These are phyloP conservation scores for Phyllosticta paracitricarpa DNA, from an alignment of 2,329 filamentous ascomycete species.

Conservation along the genomic window DNA sequence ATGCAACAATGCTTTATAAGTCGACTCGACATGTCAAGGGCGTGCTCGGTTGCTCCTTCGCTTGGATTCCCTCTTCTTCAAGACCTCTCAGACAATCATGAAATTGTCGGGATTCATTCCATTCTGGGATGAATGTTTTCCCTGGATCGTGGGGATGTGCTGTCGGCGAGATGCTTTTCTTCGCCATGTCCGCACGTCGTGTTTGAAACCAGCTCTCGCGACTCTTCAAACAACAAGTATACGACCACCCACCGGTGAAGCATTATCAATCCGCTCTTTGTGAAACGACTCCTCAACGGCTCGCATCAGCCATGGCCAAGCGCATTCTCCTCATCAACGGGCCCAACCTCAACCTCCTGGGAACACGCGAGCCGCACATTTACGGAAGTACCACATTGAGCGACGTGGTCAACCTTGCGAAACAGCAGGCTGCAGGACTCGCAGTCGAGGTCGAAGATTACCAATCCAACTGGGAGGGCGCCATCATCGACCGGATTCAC, in stretches of 20 bases:
- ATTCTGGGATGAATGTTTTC: not conserved
- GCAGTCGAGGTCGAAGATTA: constrained; percentile 47
- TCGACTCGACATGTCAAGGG: not conserved
- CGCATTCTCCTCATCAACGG: constrained; percentile 65
- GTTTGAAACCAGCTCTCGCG: not conserved
- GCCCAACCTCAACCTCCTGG: constrained; percentile 74
- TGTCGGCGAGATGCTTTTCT: not conserved
- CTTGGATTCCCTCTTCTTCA: not conserved
- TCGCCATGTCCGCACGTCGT: not conserved
- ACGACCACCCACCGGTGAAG: not conserved
- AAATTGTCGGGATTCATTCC: not conserved
- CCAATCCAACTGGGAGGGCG: constrained; percentile 72
- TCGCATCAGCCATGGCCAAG: constrained; percentile 23
- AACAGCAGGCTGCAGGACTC: constrained; percentile 40
- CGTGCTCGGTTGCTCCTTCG: not conserved
- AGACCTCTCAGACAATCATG: not conserved
- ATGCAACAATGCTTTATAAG: not conserved
- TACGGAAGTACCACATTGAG: constrained; percentile 61
- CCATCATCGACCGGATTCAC: constrained; percentile 64
- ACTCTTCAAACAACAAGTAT: not conserved
- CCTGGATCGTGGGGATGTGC: not conserved
- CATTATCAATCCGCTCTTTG: not conserved
- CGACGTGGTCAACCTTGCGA: constrained; percentile 46
- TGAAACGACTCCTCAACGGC: not conserved
- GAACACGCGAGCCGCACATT: constrained; percentile 61